Percentiles rank a stretch among this genome's conserved stretches.
Conservation (phyloP, 768 basidiomycete genomes). For the Royoungia palumana region DNA sequence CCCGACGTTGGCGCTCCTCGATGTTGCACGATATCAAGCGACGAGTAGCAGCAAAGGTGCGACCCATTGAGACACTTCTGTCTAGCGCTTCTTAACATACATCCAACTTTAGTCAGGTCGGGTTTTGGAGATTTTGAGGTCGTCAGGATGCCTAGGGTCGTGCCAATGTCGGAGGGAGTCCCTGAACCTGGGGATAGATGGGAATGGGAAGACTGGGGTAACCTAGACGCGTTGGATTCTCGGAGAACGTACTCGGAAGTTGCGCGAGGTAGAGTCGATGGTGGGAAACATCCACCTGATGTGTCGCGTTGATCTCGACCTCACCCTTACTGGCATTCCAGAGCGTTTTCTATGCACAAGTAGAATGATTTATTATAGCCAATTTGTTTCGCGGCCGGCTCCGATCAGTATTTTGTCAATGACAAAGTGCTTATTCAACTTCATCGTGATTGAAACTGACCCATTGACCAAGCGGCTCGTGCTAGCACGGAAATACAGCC, state of each 20-base stretch:
- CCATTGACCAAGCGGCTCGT: too few relatives aligned
- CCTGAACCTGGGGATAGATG: constrained; percentile 2
- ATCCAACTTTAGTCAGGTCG: constrained; percentile 7
- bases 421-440: too few relatives aligned
- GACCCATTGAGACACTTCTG: neutral
- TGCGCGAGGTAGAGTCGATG: constrained; percentile 7
- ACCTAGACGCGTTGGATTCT: constrained; percentile 11
- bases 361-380: too few relatives aligned
- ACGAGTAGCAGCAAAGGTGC: constrained; percentile 14
- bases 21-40: constrained; percentile 1
- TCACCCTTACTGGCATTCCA: too few relatives aligned
- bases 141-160: constrained; percentile 16
- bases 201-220: constrained; percentile 20
- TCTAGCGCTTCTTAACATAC: neutral
- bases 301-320: neutral
- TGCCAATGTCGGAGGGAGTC: constrained; percentile 14
- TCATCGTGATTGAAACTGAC: too few relatives aligned
- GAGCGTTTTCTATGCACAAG: too few relatives aligned
- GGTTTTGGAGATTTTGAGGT: constrained; percentile 23
- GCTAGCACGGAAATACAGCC: too few relatives aligned
- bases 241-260: constrained; percentile 26
- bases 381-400: too few relatives aligned
- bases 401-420: too few relatives aligned
- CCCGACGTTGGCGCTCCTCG: constrained; percentile 1
- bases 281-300: neutral